Evolutionary conservation across 2,329 filamentous ascomycete genomes (phyloP).

Genomic region (Fusarium torulosum): DNA sequence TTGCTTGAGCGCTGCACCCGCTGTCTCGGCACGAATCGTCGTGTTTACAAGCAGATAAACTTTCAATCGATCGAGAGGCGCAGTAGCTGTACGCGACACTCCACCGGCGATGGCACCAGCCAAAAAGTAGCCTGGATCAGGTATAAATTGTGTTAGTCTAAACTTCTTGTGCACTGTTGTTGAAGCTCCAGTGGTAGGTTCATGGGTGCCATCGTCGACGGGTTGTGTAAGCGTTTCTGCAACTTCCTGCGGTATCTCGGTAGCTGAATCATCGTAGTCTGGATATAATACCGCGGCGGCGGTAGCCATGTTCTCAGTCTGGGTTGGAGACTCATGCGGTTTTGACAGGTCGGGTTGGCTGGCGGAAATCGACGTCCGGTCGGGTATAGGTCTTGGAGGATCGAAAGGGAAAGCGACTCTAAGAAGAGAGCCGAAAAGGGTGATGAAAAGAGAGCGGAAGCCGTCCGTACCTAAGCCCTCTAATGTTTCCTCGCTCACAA

Average conservation of each 20-base stretch:
- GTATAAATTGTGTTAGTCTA: conserved; percentile 76
- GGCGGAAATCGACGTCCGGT: conserved; percentile 38
- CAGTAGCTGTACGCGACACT: conserved; percentile 93
- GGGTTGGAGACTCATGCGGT: conserved; percentile 33
- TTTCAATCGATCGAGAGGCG: conserved; percentile 95
- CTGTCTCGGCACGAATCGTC: conserved; percentile 61
- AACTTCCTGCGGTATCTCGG: conserved; percentile 42
- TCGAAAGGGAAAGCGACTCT: conserved; percentile 69
- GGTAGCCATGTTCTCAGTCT: conserved; percentile 39
- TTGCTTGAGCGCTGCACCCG: conserved; percentile 75
- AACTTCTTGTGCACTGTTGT: conserved; percentile 57
- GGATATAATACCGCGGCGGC: conserved; percentile 35
- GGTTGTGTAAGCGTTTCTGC: conserved; percentile 42
- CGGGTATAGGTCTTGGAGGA: conserved; percentile 49
- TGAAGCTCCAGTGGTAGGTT: conserved; percentile 52
- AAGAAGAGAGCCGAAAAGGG: conserved; percentile 81
- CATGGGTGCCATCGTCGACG: conserved; percentile 55
- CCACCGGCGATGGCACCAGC: conserved; percentile 95
- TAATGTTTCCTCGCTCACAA: conserved; percentile 89
- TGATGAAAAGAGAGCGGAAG: conserved; percentile 69
- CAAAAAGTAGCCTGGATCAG: conserved; percentile 96
- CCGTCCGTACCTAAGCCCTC: conserved; percentile 91
- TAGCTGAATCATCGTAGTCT: conserved; percentile 43
- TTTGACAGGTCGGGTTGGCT: conserved; percentile 12
- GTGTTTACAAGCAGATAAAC: conserved; percentile 97